Base-by-base conservation (phyloP, 2,329 filamentous ascomycete genomes). In the Davidsoniella virescens region DNA sequence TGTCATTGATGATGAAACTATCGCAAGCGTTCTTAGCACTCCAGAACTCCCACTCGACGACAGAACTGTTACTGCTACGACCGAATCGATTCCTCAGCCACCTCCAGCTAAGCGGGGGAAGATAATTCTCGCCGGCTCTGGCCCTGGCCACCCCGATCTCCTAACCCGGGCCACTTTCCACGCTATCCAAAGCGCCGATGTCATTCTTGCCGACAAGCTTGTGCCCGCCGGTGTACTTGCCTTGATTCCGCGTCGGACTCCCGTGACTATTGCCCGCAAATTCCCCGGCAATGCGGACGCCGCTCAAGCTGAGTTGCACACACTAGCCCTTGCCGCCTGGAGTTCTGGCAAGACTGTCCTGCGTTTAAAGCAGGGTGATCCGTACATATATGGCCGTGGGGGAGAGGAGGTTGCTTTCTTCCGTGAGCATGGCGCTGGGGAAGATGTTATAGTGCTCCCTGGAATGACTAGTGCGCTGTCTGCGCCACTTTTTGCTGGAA, bases 261-360 rank as follows among this genome's bases (percentile, higher is more conserved):
- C 83, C 8, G 82, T 96, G 10, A 80, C 86, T 59, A 98, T 98
- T 58, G 90, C 92, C 4, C 83, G 88, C 60, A 98, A 98, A 63
- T 98, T 98, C 65, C 92, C 92, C 1, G 92, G 92, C 18, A 96
- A 98, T 64, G 92, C 92, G 39, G 92, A 98, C 58, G 78, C 79
- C 42, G 92, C 92, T 0, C 92, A 98, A 62, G 80, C 88, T 60
- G 92, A 98, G 64, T 78, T 98, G 4, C 75, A 94, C 2, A 73
- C 80, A 49, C 73, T 86, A 58, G 92, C 87, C 0, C 70, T 94
- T 2, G 75, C 76, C 2, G 87, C 79, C 2, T 70, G 71, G 14
- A 61, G 59, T 4, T 64, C 65, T 17, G 92, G 92, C 10, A 79
- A 84, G 62, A 84, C 78, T 1, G 92, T 98, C 0, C 71, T 98